Evolutionary conservation across 306 rosid species (phyloP).

Genomic region (peach (Prunus persica)): Prunus_persica_NCBIv2 NC_034013.1:14141001-14141500

Average conservation of each 20-base stretch:
- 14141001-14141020: constrained; percentile 52
- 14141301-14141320: constrained; percentile 52
- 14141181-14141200: constrained; percentile 28
- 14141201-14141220: constrained; percentile 59
- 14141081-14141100: constrained; percentile 39
- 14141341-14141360: constrained; percentile 10
- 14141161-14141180: constrained; percentile 22
- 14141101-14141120: constrained; percentile 8
- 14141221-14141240: constrained; percentile 50
- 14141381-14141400: constrained; percentile 38
- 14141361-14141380: not conserved
- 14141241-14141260: constrained; percentile 38
- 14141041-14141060: constrained; percentile 50
- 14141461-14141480: constrained; percentile 33
- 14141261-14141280: constrained; percentile 52
- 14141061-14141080: constrained; percentile 64
- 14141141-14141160: not conserved
- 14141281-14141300: constrained; percentile 55
- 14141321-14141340: constrained; percentile 15
- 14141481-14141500: constrained; percentile 23
- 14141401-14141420: constrained; percentile 48
- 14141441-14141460: constrained; percentile 16
- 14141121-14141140: constrained; percentile 21
- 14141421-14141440: constrained; percentile 14
- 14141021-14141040: constrained; percentile 67